phyloP scores from a whole-genome alignment of 768 basidiomycete genomes.

The Suillus subluteus region DNA sequence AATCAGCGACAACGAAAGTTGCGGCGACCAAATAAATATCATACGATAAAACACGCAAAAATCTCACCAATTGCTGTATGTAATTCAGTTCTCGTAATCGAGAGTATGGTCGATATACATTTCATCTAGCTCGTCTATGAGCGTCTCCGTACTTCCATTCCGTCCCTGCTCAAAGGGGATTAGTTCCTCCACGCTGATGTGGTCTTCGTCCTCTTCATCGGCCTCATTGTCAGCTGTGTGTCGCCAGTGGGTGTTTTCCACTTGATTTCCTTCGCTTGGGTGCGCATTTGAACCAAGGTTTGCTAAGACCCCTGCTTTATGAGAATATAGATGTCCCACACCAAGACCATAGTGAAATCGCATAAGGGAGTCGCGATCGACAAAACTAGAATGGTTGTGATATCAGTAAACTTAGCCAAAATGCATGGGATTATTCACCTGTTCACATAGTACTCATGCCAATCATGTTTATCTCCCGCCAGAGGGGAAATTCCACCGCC shows the following conservation, averaged over 20 bases:
- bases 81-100: background rate
- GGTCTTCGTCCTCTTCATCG: background rate
- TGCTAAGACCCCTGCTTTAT: background rate
- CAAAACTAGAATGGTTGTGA: constrained; percentile 5
- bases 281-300: background rate
- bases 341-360: constrained; percentile 6
- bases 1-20: background rate
- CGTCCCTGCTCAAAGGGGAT: background rate
- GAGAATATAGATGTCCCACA: constrained; percentile 10
- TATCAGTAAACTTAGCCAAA: background rate
- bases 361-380: constrained; percentile 7
- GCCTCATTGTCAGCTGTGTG: background rate
- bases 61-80: no score
- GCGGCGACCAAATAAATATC: background rate
- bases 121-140: background rate
- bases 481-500: constrained; percentile 11
- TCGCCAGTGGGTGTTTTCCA: background rate
- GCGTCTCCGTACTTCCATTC: background rate
- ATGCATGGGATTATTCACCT: constrained; percentile 17
- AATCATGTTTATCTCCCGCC: constrained; percentile 16
- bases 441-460: constrained; percentile 27
- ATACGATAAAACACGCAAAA: no score
- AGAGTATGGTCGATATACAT: background rate
- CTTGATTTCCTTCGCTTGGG: background rate
- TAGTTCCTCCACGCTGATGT: background rate